These are phyloP conservation scores for Hysterangium stoloniferum DNA, from an alignment of 768 basidiomycete species.

Conservation along the genomic window DNA sequence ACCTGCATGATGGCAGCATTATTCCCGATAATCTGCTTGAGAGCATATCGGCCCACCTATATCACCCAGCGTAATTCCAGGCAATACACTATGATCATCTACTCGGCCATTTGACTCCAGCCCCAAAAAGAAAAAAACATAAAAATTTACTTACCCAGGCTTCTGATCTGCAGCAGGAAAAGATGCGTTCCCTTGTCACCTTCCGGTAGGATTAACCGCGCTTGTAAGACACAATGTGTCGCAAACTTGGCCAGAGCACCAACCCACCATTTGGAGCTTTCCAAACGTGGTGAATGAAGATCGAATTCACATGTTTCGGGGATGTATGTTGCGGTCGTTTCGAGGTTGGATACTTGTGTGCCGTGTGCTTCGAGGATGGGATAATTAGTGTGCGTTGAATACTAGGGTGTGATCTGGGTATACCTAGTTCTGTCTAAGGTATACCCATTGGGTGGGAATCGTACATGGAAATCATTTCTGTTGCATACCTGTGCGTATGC, in stretches of 20 bases:
- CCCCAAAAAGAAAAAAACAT: background rate
- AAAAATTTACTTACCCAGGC: slow-evolving; percentile 40
- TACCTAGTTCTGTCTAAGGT: slow-evolving; percentile 71
- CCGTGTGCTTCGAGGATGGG: slow-evolving; percentile 38
- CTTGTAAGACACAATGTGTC: slow-evolving; percentile 71
- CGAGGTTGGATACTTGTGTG: slow-evolving; percentile 57
- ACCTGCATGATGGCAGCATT: slow-evolving; percentile 29
- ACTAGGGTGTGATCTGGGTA: background rate
- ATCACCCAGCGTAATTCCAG: slow-evolving; percentile 60
- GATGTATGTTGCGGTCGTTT: slow-evolving; percentile 74
- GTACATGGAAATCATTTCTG: slow-evolving; percentile 14
- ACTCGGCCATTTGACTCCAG: background rate
- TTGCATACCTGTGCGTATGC: slow-evolving; percentile 4
- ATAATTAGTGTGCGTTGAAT: background rate
- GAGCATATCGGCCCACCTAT: slow-evolving; percentile 37
- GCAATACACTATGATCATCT: slow-evolving; percentile 55
- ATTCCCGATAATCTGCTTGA: background rate
- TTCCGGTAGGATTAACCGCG: slow-evolving; percentile 57
- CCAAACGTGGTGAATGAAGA: slow-evolving; percentile 66
- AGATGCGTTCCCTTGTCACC: slow-evolving; percentile 66
- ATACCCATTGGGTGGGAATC: background rate
- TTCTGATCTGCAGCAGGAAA: slow-evolving; percentile 65
- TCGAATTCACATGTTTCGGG: slow-evolving; percentile 61
- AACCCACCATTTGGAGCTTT: slow-evolving; percentile 80
- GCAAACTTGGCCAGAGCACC: slow-evolving; percentile 65